Base-by-base conservation (phyloP, 148 eudicot genomes). In the Spergularia marina region DNA sequence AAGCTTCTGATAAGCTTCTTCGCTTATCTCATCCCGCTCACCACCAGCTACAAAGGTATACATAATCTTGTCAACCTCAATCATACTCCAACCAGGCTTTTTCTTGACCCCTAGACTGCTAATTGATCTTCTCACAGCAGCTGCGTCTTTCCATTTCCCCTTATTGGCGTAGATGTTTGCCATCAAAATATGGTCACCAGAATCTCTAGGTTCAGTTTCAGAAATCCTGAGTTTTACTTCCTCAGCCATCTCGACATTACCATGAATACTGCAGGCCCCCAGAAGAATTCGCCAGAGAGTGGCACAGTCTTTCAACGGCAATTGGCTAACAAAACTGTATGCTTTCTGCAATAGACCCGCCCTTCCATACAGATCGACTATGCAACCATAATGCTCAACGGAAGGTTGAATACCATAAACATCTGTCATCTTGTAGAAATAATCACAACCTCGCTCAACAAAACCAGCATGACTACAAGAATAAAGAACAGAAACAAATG, bases 401-500 rank as follows among this genome's bases (percentile, higher is more conserved):
- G 85, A 71, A 71, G 89, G 91, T 65, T 80, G 72, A 17, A 88
- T 82, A 39, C 82, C 87, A 58, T 86, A 88, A 0, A 64, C 18
- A 57, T 76, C 76, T 12, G 74, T 81, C 91, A 90, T 90, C 73
- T 80, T 86, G 21, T 77, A 66, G 53, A 87, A 90, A 66, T 72
- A 70, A 59, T 78, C 60, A 20, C 82, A 57, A 47, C 91, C 94
- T 73, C 84, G 47, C 75, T 83, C 81, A 57, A 86, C 75, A 74
- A 90, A 80, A 77, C 94, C 94, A 49, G 91, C 88, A 67, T 90
- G 94, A 74, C 90, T 85, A 78, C 94, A 88, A 2, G 88, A 88
- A 79, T 90, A 88, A 59, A 90, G 90, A n/a, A 88, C 51, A 25
- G 90, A 82, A 71, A 90, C 78, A 81, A 90, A 90, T 41, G 85